Percentiles rank a stretch among this genome's conserved stretches.
Evolutionary conservation across 805 yeast species (phyloP).

Genomic region (Saturnispora silvae): DNA sequence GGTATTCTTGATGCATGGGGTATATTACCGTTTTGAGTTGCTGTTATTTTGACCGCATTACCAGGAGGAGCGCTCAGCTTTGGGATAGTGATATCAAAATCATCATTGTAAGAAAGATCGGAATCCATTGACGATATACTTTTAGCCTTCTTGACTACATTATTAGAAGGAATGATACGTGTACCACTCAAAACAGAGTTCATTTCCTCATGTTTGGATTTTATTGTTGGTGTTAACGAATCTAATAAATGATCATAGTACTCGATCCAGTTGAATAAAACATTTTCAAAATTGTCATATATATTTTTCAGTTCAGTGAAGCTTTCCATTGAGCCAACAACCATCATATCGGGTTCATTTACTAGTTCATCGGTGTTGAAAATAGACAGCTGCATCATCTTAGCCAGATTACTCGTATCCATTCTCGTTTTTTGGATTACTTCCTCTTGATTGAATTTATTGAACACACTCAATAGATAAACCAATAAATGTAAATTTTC

Average conservation of each 20-base stretch:
- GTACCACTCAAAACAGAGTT: constrained; percentile 13
- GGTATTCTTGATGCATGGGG: no score
- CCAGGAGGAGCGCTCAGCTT: neutral
- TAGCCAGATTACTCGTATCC: constrained; percentile 28
- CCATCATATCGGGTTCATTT: neutral
- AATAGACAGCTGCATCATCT: constrained; percentile 29
- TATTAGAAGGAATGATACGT: constrained; percentile 1
- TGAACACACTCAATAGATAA: constrained; percentile 22
- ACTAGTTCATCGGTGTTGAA: constrained; percentile 24
- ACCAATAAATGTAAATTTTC: constrained; percentile 24
- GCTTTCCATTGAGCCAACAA: constrained; percentile 11
- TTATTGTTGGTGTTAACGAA: constrained; percentile 10
- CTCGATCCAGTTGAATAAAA: constrained; percentile 22
- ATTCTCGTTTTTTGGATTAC: constrained; percentile 25
- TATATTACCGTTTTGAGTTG: neutral
- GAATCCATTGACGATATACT: constrained; percentile 5
- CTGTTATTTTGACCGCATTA: neutral
- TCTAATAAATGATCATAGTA: constrained; percentile 11
- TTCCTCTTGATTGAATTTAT: constrained; percentile 16
- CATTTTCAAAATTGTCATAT: constrained; percentile 22
- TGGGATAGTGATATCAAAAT: neutral
- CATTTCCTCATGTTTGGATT: constrained; percentile 7
- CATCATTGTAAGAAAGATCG: constrained; percentile 5
- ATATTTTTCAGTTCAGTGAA: constrained; percentile 11
- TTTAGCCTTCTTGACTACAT: constrained; percentile 1